These are phyloP conservation scores for Colletotrichum noveboracense DNA, from an alignment of 2,329 filamentous ascomycete species.

Conservation along the genomic window DNA sequence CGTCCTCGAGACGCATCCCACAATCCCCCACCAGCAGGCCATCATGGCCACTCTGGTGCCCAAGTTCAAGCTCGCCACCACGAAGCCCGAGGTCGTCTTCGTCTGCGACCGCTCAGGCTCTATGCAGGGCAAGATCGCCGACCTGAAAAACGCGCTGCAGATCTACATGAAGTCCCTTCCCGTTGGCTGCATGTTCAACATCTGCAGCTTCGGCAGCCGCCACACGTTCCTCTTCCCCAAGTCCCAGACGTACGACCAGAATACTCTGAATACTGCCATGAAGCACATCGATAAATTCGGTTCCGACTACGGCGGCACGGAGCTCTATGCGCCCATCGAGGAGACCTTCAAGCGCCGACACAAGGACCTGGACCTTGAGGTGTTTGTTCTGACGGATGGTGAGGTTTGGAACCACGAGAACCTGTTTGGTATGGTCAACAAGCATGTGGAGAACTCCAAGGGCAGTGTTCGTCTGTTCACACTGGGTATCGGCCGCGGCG, in stretches of 20 bases:
- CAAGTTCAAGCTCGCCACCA: slow-evolving; percentile 65
- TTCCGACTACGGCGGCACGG: slow-evolving; percentile 58
- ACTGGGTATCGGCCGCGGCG: slow-evolving; percentile 56
- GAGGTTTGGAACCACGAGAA: slow-evolving; percentile 53
- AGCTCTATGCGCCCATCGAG: slow-evolving; percentile 53
- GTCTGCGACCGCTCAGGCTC: slow-evolving; percentile 75
- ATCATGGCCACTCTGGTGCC: slow-evolving; percentile 76
- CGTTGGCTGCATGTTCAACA: slow-evolving; percentile 70
- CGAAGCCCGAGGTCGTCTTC: slow-evolving; percentile 70
- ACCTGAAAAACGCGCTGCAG: slow-evolving; percentile 60
- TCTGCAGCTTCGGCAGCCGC: slow-evolving; percentile 66
- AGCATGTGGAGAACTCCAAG: slow-evolving; percentile 41
- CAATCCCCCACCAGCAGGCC: slow-evolving; percentile 64
- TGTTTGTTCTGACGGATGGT: slow-evolving; percentile 63
- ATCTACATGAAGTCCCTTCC: slow-evolving; percentile 72
- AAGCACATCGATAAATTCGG: slow-evolving; percentile 45
- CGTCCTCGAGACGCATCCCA: slow-evolving; percentile 69
- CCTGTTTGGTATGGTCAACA: slow-evolving; percentile 51
- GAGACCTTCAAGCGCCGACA: slow-evolving; percentile 47
- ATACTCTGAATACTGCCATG: slow-evolving; percentile 47
- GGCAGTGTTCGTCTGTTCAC: slow-evolving; percentile 57
- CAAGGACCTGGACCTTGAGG: slow-evolving; percentile 53
- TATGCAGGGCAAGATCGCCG: slow-evolving; percentile 60
- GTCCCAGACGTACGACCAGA: slow-evolving; percentile 51
- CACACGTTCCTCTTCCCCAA: slow-evolving; percentile 52